phyloP scores from a whole-genome alignment of 106 monocot genomes.

The Vanilla planifolia region DNA sequence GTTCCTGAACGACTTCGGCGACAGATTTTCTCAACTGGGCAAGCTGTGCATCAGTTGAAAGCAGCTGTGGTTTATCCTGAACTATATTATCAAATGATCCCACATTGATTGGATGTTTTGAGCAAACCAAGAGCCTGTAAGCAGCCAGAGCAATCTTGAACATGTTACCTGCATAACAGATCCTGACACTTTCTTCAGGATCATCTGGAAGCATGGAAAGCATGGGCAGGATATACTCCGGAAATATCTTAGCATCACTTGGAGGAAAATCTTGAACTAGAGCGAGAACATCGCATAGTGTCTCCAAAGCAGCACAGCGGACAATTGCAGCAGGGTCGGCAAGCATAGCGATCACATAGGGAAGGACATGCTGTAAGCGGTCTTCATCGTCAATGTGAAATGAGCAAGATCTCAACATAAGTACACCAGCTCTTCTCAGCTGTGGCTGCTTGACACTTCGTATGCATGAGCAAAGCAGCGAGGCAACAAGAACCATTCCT shows the following conservation, averaged over 20 bases:
- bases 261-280: slow-evolving; percentile 81
- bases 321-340: slow-evolving; percentile 91
- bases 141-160: slow-evolving; percentile 90
- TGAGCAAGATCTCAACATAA: slow-evolving; percentile 62
- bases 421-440: slow-evolving; percentile 67
- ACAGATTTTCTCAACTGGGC: slow-evolving; percentile 60
- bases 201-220: slow-evolving; percentile 97
- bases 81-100: slow-evolving; percentile 27
- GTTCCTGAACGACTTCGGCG: slow-evolving; percentile 90
- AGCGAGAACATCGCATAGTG: slow-evolving; percentile 76
- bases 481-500: slow-evolving; percentile 91
- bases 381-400: slow-evolving; percentile 93
- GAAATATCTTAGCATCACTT: slow-evolving; percentile 97
- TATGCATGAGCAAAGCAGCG: slow-evolving; percentile 83
- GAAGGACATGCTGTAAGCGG: slow-evolving; percentile 90
- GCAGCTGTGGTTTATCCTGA: slow-evolving; percentile 16
- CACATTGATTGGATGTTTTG: slow-evolving; percentile 30
- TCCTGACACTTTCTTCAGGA: slow-evolving; percentile 97
- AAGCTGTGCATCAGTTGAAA: slow-evolving; percentile 33
- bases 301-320: slow-evolving; percentile 92
- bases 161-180: slow-evolving; percentile 93
- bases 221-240: slow-evolving; percentile 99
- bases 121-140: slow-evolving; percentile 57
- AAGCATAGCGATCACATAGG: slow-evolving; percentile 88
- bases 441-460: slow-evolving; percentile 90